phyloP scores from a whole-genome alignment of 106 monocot species.

The Xerophyta viscosa region DNA sequence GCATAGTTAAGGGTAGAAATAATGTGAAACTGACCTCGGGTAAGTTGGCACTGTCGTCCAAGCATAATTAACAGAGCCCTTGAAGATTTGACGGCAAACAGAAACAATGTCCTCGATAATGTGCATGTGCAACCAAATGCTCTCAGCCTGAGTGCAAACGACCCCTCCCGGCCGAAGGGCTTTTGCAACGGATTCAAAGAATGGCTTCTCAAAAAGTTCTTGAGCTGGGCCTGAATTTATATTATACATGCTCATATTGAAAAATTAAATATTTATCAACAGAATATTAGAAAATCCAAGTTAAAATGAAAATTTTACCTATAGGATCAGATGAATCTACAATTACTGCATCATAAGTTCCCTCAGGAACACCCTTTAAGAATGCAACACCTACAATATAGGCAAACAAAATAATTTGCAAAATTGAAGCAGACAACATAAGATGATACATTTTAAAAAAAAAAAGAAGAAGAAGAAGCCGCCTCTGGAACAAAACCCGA shows the following conservation, averaged over 20 bases:
- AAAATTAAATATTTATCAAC: neutral
- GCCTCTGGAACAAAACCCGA: too few species aligned
- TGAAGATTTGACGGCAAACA: conserved; percentile 73
- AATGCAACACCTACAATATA: conserved; percentile 34
- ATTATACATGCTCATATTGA: too few species aligned
- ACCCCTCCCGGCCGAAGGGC: conserved; percentile 88
- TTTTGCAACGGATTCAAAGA: conserved; percentile 74
- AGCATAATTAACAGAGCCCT: conserved; percentile 93
- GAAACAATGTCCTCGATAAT: conserved; percentile 78
- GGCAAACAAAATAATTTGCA: neutral
- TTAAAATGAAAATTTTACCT: conserved; percentile 12
- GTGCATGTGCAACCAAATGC: conserved; percentile 98
- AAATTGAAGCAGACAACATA: too few species aligned
- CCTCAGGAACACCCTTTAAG: conserved; percentile 24
- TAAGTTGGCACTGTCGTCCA: conserved; percentile 98
- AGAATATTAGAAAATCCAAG: neutral
- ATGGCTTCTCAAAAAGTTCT: conserved; percentile 93
- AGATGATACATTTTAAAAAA: too few species aligned
- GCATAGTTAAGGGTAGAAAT: too few species aligned
- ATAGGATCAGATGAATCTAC: conserved; percentile 48
- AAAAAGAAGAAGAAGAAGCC: too few species aligned
- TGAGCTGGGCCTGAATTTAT: conserved; percentile 81
- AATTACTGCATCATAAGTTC: conserved; percentile 39
- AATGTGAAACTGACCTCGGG: conserved; percentile 48
- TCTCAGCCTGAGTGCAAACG: conserved; percentile 92